Evolutionary conservation across 352 stramenopile species (phyloP).

Genomic region (Globisporangium polare): DNA sequence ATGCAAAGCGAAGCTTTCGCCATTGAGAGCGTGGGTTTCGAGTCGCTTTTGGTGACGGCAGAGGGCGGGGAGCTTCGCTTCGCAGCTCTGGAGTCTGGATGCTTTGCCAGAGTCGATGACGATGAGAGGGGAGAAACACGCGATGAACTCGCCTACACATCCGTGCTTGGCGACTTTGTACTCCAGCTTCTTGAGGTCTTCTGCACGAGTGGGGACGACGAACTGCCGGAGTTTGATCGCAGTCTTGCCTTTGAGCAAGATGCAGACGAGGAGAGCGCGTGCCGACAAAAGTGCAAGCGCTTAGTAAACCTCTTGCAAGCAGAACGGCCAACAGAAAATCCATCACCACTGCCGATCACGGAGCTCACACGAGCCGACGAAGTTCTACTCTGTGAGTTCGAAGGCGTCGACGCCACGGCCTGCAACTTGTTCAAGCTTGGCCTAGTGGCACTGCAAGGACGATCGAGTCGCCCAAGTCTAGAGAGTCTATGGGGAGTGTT

Average conservation of each 20-base stretch:
- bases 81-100: constrained; percentile 15
- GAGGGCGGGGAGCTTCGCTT: constrained; percentile 26
- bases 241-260: background rate
- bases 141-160: background rate
- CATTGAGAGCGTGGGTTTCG: constrained; percentile 15
- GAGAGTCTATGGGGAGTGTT: background rate
- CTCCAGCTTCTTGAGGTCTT: constrained; percentile 6
- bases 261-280: background rate
- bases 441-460: background rate
- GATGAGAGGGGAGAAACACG: background rate
- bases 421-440: constrained; percentile 1
- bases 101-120: background rate
- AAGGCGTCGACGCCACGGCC: background rate
- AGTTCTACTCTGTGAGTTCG: background rate
- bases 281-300: background rate
- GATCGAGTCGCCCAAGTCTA: background rate
- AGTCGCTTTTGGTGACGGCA: constrained; percentile 28
- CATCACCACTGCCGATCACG: background rate
- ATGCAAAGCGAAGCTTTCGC: constrained; percentile 28
- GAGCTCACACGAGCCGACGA: constrained; percentile 1
- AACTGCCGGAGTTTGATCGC: background rate
- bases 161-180: constrained; percentile 16
- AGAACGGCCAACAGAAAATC: background rate
- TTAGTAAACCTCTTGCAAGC: background rate
- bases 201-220: background rate